Evolutionary conservation across 768 basidiomycete genomes (phyloP), one percentile per base, ranked within the genome.

Genomic region (Cytidiella melzeri): DNA sequence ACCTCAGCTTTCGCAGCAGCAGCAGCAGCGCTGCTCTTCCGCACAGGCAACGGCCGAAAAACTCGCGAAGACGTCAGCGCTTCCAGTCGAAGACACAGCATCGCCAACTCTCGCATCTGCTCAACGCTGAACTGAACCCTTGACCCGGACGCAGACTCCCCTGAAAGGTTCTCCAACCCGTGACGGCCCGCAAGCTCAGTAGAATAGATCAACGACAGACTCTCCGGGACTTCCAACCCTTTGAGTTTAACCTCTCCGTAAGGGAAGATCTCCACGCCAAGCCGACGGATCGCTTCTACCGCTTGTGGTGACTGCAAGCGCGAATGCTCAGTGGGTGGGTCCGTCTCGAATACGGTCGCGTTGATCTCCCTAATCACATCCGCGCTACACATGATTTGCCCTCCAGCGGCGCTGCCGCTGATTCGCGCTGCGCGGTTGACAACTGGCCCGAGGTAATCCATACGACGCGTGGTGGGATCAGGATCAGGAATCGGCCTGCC

Each of bases 401-500:
- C 96, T 5, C 96, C 96, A 7, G 81, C 80, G 0, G 96, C 93
- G 50, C 73, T 78, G 19, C 84, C 81, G 52, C 74, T 80, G 59
- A 99, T 89, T 36, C 95, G 79, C 4, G 95, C 83, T 0, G 94
- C 77, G 26, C 93, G 87, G 66, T 97, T 98, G 57, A 95, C 92
- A 81, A 96, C 91, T 1, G 92, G 85, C 0, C 94, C 94, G 59
- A 95, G 90, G 67, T 98, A 98, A 65, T 98, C 95, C 96, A 99
- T 98, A 40, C 96, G 86, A 51, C 83, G 73, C 3, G 61, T 60
- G 27, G 58, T 56, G 1, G 56, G 60, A 66, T 99, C 96, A 3
- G 81, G 77, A 61, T 96, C 94, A 62, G 92, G 96, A 24, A 89
- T 77, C 0, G 96, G 96, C 19, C 67, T 65, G 13, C 96, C 96